Percentiles rank a stretch among this genome's conserved stretches.
phyloP scores from a whole-genome alignment of 148 eudicot species.

The Bassia scoparia region DNA sequence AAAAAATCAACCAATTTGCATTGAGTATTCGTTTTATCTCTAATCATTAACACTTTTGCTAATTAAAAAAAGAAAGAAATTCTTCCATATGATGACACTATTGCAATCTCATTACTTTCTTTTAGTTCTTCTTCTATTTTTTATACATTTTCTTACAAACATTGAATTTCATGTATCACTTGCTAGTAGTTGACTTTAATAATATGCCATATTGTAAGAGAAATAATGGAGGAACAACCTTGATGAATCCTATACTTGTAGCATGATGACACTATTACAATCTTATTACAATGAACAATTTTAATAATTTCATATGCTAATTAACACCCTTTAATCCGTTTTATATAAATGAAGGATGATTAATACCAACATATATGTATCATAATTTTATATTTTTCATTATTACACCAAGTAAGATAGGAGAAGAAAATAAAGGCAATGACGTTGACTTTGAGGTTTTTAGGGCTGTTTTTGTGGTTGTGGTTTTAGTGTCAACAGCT shows the following conservation, averaged over 20 bases:
- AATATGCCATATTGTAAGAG: neutral
- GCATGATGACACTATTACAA: conserved; percentile 7
- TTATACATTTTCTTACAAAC: no score
- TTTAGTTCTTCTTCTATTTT: no score
- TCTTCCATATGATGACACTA: no score
- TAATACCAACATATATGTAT: neutral
- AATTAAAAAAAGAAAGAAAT: no score
- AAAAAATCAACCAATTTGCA: no score
- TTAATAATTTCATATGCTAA: neutral
- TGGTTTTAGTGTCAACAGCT: conserved; percentile 14
- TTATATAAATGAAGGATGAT: neutral
- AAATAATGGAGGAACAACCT: neutral
- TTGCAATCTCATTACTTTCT: no score
- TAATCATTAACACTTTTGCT: no score
- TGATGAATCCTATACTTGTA: neutral
- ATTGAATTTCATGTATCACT: no score
- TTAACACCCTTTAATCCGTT: neutral
- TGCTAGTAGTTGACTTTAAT: neutral
- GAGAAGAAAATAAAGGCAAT: neutral
- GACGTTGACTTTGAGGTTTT: conserved; percentile 1
- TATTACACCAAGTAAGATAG: neutral
- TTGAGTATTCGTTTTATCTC: no score
- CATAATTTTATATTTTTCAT: neutral
- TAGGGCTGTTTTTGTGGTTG: conserved; percentile 22
- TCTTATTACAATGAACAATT: neutral